A percentile compares a stretch with the other conserved stretches of the same genome.
Conservation (phyloP, 1,284 basidiomycete genomes). For the Xerocomus amazonicus region DNA sequence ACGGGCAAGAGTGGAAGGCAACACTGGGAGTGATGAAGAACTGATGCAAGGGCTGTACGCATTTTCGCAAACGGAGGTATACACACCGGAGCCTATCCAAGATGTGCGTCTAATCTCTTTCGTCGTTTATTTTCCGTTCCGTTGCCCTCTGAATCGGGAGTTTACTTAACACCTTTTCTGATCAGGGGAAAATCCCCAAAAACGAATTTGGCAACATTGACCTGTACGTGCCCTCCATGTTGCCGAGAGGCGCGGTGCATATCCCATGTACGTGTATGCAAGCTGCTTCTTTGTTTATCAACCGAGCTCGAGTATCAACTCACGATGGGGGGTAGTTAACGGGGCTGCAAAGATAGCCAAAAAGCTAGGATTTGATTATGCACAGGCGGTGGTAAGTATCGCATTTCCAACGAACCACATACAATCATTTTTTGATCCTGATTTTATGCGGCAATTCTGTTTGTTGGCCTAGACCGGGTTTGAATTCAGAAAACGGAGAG, state of each 20-base stretch:
- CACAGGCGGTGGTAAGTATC: conserved; percentile 82
- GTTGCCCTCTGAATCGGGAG: conserved; percentile 3
- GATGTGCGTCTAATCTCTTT: conserved; percentile 61
- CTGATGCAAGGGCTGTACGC: conserved; percentile 88
- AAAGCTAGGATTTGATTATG: conserved; percentile 83
- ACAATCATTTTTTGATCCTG: conserved; percentile 13
- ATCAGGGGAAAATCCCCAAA: conserved; percentile 86
- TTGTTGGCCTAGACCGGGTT: conserved; percentile 69
- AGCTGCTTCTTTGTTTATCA: conserved; percentile 8
- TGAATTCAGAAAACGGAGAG: conserved; percentile 90
- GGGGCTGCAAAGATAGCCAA: conserved; percentile 87
- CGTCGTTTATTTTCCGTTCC: neutral
- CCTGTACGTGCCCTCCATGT: conserved; percentile 92
- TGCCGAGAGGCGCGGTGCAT: conserved; percentile 85
- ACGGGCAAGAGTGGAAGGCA: conserved; percentile 36
- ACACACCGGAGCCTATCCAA: conserved; percentile 74
- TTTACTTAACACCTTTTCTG: conserved; percentile 13
- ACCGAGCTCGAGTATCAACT: conserved; percentile 4
- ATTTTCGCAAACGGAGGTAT: conserved; percentile 81
- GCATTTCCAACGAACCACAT: conserved; percentile 8
- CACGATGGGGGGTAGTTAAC: conserved; percentile 56
- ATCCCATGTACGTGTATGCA: conserved; percentile 70
- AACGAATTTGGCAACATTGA: conserved; percentile 98
- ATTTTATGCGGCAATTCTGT: conserved; percentile 3
- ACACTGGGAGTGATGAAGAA: conserved; percentile 47